Conservation (phyloP, 2,329 filamentous ascomycete genomes). For the Clarireedia paspali region DNA sequence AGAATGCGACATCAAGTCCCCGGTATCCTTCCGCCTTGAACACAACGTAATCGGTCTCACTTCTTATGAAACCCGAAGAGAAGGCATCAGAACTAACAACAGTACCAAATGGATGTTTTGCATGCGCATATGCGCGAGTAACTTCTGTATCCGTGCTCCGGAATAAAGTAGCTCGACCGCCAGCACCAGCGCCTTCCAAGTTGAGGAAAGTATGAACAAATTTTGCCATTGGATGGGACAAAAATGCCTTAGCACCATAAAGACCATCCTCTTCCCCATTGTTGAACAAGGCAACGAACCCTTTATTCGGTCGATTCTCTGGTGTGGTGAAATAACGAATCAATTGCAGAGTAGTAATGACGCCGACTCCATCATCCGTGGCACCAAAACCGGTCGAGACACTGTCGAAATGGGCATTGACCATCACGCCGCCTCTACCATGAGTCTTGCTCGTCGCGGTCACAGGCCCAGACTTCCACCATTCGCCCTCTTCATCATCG, state of each 20-base stretch:
- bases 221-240: slow-evolving; percentile 70
- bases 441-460: slow-evolving; percentile 35
- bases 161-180: slow-evolving; percentile 81
- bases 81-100: slow-evolving; percentile 82
- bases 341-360: slow-evolving; percentile 78
- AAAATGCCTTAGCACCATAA: slow-evolving; percentile 79
- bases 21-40: slow-evolving; percentile 76
- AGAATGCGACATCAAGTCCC: slow-evolving; percentile 88
- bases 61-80: slow-evolving; percentile 67
- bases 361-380: slow-evolving; percentile 88
- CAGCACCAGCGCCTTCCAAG: slow-evolving; percentile 88
- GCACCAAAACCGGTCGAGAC: slow-evolving; percentile 89
- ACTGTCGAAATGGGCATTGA: slow-evolving; percentile 88
- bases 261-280: slow-evolving; percentile 93
- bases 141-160: slow-evolving; percentile 82
- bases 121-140: slow-evolving; percentile 66
- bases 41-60: slow-evolving; percentile 83
- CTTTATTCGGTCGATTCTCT: slow-evolving; percentile 66
- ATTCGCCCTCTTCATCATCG: slow-evolving; percentile 63
- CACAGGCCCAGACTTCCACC: slow-evolving; percentile 51
- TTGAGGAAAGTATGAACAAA: slow-evolving; percentile 88
- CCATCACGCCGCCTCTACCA: slow-evolving; percentile 69
- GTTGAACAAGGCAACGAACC: slow-evolving; percentile 81
- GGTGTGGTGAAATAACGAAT: slow-evolving; percentile 75
- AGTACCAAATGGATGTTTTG: slow-evolving; percentile 72